These are phyloP conservation scores for Xylogone sp. DNA, from an alignment of 2,329 filamentous ascomycete genomes.

Conservation along the genomic window DNA sequence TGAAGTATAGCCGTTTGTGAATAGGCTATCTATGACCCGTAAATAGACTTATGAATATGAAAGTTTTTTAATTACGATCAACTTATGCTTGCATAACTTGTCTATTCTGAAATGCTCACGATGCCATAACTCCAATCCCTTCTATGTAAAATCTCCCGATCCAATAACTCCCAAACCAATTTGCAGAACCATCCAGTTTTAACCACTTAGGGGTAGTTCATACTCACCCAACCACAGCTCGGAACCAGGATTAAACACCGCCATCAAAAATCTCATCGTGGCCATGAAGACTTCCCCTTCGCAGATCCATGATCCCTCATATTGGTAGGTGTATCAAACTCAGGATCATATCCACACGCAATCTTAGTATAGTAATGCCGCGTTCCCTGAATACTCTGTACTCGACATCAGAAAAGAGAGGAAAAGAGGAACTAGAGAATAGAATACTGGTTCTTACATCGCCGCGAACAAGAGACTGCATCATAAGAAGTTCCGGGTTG, in stretches of 20 bases:
- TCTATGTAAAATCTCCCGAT: no score
- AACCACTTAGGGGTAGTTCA: no score
- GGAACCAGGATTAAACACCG: not conserved
- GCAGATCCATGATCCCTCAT: not conserved
- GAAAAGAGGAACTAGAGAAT: not conserved
- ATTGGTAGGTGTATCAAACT: not conserved
- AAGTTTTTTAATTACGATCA: no score
- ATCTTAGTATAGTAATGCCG: slow-evolving; percentile 53
- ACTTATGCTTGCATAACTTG: not conserved
- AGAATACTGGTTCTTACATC: slow-evolving; percentile 40
- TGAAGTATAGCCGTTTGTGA: not conserved
- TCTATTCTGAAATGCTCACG: not conserved
- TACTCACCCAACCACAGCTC: not conserved
- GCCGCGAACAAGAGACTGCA: slow-evolving; percentile 49
- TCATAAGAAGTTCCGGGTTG: slow-evolving; percentile 55
- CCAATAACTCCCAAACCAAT: no score
- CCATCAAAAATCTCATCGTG: not conserved
- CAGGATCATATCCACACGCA: slow-evolving; percentile 46
- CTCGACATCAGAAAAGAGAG: not conserved
- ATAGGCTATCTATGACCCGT: not conserved
- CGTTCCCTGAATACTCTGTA: slow-evolving; percentile 51
- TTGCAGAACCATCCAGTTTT: no score
- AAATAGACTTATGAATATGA: not conserved
- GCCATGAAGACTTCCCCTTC: not conserved
- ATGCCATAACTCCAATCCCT: not conserved